These are phyloP conservation scores for Penicillium sp. DNA, from an alignment of 2,329 filamentous ascomycete species.

Conservation along the genomic window DNA sequence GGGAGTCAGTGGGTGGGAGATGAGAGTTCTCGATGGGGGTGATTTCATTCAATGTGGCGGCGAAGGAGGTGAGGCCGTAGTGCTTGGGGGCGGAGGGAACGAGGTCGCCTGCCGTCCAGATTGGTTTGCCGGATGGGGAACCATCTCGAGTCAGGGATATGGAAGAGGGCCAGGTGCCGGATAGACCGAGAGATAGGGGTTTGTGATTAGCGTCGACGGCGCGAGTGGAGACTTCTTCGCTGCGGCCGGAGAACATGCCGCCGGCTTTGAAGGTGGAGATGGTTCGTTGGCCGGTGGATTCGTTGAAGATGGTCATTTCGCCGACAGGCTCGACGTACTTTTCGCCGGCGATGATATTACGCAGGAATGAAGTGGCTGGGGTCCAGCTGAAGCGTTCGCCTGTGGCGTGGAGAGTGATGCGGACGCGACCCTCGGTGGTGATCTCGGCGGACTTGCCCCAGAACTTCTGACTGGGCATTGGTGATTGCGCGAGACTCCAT, in stretches of 20 bases:
- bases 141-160: conserved; percentile 64
- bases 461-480: conserved; percentile 90
- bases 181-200: conserved; percentile 62
- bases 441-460: conserved; percentile 97
- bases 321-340: conserved; percentile 97
- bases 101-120: conserved; percentile 75
- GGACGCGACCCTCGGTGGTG: conserved; percentile 81
- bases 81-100: conserved; percentile 74
- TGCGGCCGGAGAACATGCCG: conserved; percentile 93
- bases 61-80: conserved; percentile 86
- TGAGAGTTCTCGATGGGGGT: conserved; percentile 71
- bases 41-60: conserved; percentile 80
- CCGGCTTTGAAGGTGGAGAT: conserved; percentile 88
- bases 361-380: conserved; percentile 80
- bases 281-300: conserved; percentile 76
- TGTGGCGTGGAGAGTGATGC: conserved; percentile 67
- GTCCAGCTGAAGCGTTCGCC: conserved; percentile 88
- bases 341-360: conserved; percentile 95
- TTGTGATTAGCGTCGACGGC: conserved; percentile 63
- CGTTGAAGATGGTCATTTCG: conserved; percentile 78
- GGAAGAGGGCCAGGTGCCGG: conserved; percentile 78
- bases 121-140: conserved; percentile 57
- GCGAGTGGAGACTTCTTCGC: conserved; percentile 80
- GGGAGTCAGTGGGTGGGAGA: conserved; percentile 74
- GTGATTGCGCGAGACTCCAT: conserved; percentile 85